Conservation (phyloP, 2,329 filamentous ascomycete genomes). For the Aureobasidium sp. region DNA sequence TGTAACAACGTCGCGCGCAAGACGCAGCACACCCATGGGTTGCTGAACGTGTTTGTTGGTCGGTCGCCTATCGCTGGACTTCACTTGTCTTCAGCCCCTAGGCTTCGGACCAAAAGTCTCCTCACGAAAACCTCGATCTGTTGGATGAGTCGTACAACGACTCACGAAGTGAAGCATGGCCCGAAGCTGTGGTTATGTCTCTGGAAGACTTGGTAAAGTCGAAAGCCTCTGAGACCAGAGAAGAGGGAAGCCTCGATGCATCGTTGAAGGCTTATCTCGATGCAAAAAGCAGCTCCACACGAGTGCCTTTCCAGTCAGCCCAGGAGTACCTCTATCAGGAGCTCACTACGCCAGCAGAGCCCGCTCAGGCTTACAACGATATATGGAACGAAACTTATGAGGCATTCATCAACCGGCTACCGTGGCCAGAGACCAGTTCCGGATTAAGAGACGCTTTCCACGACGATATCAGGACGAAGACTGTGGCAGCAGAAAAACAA, state of each 20-base stretch:
- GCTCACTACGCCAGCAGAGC: not conserved
- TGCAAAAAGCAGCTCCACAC: not conserved
- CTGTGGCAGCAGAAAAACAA: not conserved
- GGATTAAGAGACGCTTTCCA: not conserved
- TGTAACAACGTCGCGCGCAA: not conserved
- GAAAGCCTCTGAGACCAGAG: not conserved
- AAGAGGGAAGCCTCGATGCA: not conserved
- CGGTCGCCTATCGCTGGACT: not conserved
- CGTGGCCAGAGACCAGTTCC: not conserved
- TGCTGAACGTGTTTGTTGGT: not conserved
- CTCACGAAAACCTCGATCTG: not conserved
- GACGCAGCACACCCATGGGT: not conserved
- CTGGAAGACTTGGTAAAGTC: not conserved
- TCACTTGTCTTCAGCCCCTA: not conserved
- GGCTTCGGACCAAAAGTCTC: not conserved
- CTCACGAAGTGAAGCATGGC: not conserved
- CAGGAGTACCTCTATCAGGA: not conserved
- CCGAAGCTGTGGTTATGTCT: not conserved
- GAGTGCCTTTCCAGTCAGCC: not conserved
- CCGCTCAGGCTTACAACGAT: not conserved
- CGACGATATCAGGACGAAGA: not conserved
- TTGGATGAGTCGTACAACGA: not conserved
- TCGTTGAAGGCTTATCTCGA: not conserved
- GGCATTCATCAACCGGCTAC: not conserved
- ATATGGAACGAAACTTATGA: not conserved